phyloP scores from a whole-genome alignment of 2,329 filamentous ascomycete genomes.

The Ceratocystis destructans region DNA sequence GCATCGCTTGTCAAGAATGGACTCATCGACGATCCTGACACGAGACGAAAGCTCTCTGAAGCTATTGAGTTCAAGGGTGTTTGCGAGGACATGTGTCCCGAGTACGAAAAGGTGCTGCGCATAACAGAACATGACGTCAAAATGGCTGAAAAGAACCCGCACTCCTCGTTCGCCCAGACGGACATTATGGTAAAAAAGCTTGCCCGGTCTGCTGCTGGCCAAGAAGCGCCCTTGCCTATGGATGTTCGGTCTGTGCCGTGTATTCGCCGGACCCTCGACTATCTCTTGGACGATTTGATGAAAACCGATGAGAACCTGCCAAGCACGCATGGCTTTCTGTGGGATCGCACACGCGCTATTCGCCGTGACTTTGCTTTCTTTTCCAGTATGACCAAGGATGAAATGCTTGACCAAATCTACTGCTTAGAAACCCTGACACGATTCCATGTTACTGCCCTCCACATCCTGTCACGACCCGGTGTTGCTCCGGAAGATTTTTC shows the following conservation, averaged over 20 bases:
- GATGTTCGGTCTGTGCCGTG: conserved; percentile 49
- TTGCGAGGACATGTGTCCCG: conserved; percentile 56
- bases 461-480: conserved; percentile 45
- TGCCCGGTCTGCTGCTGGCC: conserved; percentile 53
- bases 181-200: conserved; percentile 52
- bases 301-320: conserved; percentile 41
- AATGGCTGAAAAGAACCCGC: conserved; percentile 38
- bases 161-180: conserved; percentile 34
- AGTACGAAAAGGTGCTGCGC: conserved; percentile 49
- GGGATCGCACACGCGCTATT: conserved; percentile 54
- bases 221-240: conserved; percentile 53
- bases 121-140: conserved; percentile 49
- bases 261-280: conserved; percentile 47
- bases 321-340: conserved; percentile 47
- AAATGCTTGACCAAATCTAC: conserved; percentile 46
- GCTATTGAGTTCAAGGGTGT: conserved; percentile 55
- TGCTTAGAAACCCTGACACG: conserved; percentile 52
- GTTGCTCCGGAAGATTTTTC: conserved; percentile 47
- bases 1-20: conserved; percentile 44
- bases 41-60: conserved; percentile 46
- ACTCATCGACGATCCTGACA: conserved; percentile 51
- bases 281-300: conserved; percentile 47
- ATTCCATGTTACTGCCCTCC: conserved; percentile 52
- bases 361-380: conserved; percentile 57
- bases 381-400: conserved; percentile 42